phyloP scores from a whole-genome alignment of 2,329 filamentous ascomycete species.

The Neocucurbitaria cava region DNA sequence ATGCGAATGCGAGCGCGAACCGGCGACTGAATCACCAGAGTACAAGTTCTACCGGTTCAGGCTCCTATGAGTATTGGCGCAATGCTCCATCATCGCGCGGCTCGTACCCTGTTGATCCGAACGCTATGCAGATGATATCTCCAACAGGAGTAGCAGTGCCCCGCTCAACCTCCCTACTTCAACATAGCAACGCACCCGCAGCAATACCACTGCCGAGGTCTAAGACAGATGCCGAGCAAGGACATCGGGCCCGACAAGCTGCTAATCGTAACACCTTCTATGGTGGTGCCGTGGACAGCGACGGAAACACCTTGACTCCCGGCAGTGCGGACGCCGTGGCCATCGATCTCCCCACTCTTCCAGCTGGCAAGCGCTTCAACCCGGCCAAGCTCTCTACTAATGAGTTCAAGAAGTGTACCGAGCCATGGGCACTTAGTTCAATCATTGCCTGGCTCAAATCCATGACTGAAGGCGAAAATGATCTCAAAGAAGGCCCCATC shows the following conservation, averaged over 20 bases:
- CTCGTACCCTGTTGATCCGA: slow-evolving; percentile 42
- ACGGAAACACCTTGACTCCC: slow-evolving; percentile 65
- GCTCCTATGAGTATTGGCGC: slow-evolving; percentile 57
- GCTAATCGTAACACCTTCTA: slow-evolving; percentile 46
- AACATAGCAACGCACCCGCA: slow-evolving; percentile 79
- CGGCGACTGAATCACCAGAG: slow-evolving; percentile 53
- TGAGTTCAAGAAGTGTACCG: slow-evolving; percentile 83
- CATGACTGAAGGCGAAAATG: slow-evolving; percentile 89
- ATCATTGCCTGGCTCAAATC: slow-evolving; percentile 85
- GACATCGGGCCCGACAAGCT: slow-evolving; percentile 50
- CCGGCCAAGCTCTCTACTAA: slow-evolving; percentile 80
- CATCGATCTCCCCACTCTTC: slow-evolving; percentile 85
- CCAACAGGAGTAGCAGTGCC: slow-evolving; percentile 43
- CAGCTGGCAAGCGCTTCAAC: slow-evolving; percentile 80
- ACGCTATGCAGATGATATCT: slow-evolving; percentile 40
- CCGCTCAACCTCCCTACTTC: slow-evolving; percentile 70
- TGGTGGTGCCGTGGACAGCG: slow-evolving; percentile 42
- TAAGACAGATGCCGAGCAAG: slow-evolving; percentile 87
- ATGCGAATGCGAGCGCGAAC: slow-evolving; percentile 50
- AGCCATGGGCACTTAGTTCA: slow-evolving; percentile 93
- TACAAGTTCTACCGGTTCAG: slow-evolving; percentile 38
- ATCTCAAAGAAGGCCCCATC: slow-evolving; percentile 83
- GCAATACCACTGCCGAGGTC: slow-evolving; percentile 85
- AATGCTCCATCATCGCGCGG: slow-evolving; percentile 39
- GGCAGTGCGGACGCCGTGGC: slow-evolving; percentile 59